Base-by-base conservation (phyloP, 2,329 filamentous ascomycete species). In the Hypoxylon sp. region DNA sequence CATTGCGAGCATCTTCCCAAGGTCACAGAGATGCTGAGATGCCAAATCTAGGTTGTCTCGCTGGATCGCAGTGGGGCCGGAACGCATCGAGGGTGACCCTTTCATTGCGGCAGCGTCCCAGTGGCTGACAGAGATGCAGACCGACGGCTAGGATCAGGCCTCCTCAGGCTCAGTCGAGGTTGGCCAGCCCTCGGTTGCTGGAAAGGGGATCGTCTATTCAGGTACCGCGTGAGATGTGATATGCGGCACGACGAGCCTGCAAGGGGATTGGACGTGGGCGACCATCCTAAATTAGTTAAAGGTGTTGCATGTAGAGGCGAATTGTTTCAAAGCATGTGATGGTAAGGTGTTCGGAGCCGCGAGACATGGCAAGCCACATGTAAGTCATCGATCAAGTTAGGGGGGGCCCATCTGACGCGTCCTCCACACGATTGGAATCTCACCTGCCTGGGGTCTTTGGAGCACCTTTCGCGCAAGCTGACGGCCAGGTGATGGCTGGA, bases 121-220 rank as follows among this genome's bases (percentile, higher is more conserved):
- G 54, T 26, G 26, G 33, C 29, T 43, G 31, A 4, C n/a, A 35
- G n/a, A 35, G 5, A 54, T 48, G 42, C 33, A 15, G 41, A 40
- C 27, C 29, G n/a, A n/a, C n/a, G n/a, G n/a, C 33, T 38, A 41
- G 46, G 40, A 56, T 40, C 37, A 20, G 10, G 13, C 15, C 2
- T 54, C n/a, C n/a, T 60, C 58, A 62, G 61, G 61, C 49, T 55
- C 42, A 42, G 45, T 40, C 35, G 55, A 20, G 54, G 50, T 26
- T 45, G 43, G 31, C 48, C 26, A 62, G 57, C 51, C 67, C 70
- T 68, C 69, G n/a, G n/a, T n/a, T 71, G 53, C 69, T 66, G 15
- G 46, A 71, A 65, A 64, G 23, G 69, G 68, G 65, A 71, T 65
- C 64, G 64, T 49, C 33, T 41, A 50, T 45, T 65, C 65, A 67